Conservation (phyloP, 116 monocot genomes). For the Dioscorea cayenensis region DNA sequence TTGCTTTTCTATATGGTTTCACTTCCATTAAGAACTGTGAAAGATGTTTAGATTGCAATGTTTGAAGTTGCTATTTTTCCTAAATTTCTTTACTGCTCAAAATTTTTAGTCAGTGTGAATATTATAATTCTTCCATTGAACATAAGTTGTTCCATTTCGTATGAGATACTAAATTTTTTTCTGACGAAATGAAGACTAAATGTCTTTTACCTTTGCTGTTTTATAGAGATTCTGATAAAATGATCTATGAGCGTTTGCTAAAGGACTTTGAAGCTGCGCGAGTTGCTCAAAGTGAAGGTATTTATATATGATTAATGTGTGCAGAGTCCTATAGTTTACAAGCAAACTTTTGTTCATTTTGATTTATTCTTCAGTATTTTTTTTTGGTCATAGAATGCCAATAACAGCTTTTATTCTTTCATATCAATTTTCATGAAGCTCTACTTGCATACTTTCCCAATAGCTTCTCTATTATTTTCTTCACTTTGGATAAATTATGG, state of each 20-base stretch:
- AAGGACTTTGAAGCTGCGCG: constrained; percentile 84
- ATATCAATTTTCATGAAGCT: neutral
- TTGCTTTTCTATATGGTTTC: no score
- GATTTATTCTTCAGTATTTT: neutral
- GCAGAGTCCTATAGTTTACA: neutral
- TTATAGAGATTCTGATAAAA: constrained; percentile 87
- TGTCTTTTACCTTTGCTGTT: neutral
- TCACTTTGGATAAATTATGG: neutral
- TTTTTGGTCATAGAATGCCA: neutral
- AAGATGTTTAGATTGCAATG: no score
- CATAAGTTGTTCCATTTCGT: neutral
- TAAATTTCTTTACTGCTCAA: no score
- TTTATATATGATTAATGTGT: neutral
- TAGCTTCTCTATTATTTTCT: neutral
- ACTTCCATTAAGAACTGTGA: no score
- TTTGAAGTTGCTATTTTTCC: no score
- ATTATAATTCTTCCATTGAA: neutral
- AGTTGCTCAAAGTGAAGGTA: constrained; percentile 84
- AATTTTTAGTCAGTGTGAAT: neutral
- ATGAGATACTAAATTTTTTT: neutral
- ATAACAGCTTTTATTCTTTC: neutral
- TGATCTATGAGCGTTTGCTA: constrained; percentile 81
- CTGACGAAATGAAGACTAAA: neutral
- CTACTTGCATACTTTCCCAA: neutral
- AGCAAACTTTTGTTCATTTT: neutral